phyloP scores from a whole-genome alignment of 2,329 filamentous ascomycete species.

The Talaromyces sp. region DNA sequence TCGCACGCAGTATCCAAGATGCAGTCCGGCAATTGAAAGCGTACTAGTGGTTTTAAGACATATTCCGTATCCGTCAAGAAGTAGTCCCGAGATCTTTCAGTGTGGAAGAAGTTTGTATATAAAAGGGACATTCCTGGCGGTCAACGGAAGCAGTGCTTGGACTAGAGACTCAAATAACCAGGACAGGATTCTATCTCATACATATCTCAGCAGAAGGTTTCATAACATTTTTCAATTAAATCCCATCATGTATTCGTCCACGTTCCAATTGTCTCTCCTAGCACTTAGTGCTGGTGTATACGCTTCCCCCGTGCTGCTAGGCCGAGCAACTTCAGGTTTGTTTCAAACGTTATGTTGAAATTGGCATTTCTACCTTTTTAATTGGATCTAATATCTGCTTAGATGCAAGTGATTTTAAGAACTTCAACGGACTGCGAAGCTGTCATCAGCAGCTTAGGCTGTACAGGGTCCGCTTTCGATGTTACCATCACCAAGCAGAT shows the following conservation, averaged over 20 bases:
- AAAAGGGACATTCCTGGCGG: no score
- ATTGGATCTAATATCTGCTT: neutral
- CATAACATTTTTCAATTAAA: neutral
- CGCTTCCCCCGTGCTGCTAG: neutral
- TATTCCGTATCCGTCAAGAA: no score
- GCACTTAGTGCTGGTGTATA: neutral
- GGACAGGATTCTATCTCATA: no score
- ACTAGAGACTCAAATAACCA: no score
- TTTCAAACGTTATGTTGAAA: neutral
- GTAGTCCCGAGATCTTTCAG: no score
- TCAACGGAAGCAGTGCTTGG: no score
- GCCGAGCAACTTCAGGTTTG: neutral
- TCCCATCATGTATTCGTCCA: neutral
- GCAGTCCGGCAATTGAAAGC: no score
- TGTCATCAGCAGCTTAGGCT: slow-evolving; percentile 25
- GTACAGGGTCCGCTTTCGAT: slow-evolving; percentile 21
- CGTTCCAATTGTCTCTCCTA: neutral
- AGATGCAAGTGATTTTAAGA: slow-evolving; percentile 16
- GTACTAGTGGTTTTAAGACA: no score
- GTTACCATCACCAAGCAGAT: slow-evolving; percentile 25
- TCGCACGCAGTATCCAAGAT: no score
- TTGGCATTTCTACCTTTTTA: neutral
- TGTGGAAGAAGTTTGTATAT: no score
- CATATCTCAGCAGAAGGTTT: no score
- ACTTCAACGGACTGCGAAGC: slow-evolving; percentile 21